phyloP scores from a whole-genome alignment of 495 filamentous ascomycete species.

The Physcia stellaris region DNA sequence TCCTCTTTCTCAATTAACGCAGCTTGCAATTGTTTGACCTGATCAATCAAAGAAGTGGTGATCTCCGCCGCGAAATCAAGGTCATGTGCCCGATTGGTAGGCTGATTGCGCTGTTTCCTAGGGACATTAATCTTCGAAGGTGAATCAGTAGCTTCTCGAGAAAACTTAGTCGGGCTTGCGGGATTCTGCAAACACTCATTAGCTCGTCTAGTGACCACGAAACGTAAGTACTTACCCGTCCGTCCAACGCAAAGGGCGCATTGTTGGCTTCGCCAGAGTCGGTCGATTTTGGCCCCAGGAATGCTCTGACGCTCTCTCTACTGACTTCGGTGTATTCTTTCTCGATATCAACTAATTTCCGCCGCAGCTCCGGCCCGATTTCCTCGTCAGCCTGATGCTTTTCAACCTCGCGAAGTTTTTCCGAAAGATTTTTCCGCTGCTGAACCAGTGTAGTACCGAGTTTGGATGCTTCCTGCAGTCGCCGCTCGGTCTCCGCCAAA shows the following conservation, averaged over 20 bases:
- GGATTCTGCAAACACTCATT: constrained; percentile 36
- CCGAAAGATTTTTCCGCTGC: constrained; percentile 68
- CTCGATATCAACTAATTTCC: constrained; percentile 76
- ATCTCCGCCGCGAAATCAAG: constrained; percentile 96
- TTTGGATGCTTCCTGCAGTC: constrained; percentile 80
- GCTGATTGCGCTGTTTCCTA: constrained; percentile 82
- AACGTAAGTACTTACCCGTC: constrained; percentile 17
- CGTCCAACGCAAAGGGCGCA: constrained; percentile 47
- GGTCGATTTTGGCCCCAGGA: constrained; percentile 69
- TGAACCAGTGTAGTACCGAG: constrained; percentile 73
- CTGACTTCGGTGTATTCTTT: constrained; percentile 93
- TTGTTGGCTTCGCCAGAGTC: constrained; percentile 47
- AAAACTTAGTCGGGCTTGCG: constrained; percentile 64
- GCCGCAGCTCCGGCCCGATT: constrained; percentile 68
- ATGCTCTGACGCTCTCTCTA: constrained; percentile 74
- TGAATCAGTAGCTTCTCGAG: constrained; percentile 70
- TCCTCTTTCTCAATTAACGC: constrained; percentile 80
- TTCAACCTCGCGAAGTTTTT: constrained; percentile 73
- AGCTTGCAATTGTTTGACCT: constrained; percentile 77
- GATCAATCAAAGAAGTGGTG: constrained; percentile 73
- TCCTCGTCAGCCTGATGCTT: constrained; percentile 65
- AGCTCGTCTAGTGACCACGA: not conserved
- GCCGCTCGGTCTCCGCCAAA: constrained; percentile 75
- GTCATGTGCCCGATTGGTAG: constrained; percentile 71
- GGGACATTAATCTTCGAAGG: constrained; percentile 83